Conservation (phyloP, 2,329 filamentous ascomycete species). For the Exophiala viscosa region DNA sequence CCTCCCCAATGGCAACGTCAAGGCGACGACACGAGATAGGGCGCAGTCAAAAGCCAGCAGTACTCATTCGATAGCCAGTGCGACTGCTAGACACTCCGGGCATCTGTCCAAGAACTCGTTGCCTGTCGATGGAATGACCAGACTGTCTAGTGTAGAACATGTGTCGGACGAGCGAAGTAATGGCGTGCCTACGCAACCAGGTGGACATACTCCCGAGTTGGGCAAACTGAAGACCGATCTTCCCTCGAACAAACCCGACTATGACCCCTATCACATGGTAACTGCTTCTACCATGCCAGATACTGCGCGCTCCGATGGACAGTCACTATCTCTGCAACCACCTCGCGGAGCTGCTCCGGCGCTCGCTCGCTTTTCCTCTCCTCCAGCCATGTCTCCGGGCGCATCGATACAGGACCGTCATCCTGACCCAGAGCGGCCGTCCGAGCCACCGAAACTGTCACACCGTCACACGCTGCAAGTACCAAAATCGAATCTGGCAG, state of each 20-base stretch:
- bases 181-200: conserved; percentile 28
- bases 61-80: conserved; percentile 45
- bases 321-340: conserved; percentile 1
- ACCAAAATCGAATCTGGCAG: conserved; percentile 61
- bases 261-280: conserved; percentile 30
- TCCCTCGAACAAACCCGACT: conserved; percentile 24
- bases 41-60: conserved; percentile 42
- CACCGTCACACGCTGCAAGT: conserved; percentile 89
- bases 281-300: conserved; percentile 35
- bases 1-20: conserved; percentile 46
- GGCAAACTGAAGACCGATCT: conserved; percentile 16
- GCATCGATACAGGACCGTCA: conserved; percentile 18
- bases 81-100: conserved; percentile 31
- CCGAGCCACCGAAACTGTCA: conserved; percentile 59
- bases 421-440: conserved; percentile 45
- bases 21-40: conserved; percentile 38
- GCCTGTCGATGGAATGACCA: conserved; percentile 25
- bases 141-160: conserved; percentile 26
- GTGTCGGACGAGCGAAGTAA: conserved; percentile 12
- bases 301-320: conserved; percentile 26
- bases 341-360: conserved; percentile 5
- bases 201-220: conserved; percentile 29
- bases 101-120: conserved; percentile 30
- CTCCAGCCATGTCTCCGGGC: conserved; percentile 59
- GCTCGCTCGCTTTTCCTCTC: conserved; percentile 39